phyloP scores from a whole-genome alignment of 306 rosid species.

The Comarum palustre region DNA sequence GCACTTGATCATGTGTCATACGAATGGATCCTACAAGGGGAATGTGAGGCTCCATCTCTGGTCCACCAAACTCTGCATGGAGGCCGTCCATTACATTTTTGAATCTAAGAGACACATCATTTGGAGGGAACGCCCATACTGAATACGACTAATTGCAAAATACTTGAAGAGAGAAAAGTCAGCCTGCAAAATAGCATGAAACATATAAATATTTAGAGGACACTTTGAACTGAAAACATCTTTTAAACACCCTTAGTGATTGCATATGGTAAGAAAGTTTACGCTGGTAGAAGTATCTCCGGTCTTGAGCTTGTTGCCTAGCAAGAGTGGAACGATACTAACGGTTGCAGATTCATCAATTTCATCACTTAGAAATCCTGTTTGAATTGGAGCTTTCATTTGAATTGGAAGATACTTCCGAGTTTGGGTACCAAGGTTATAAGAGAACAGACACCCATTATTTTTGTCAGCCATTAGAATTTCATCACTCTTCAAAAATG shows the following conservation, averaged over 20 bases:
- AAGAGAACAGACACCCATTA: background rate
- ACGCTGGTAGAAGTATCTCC: background rate
- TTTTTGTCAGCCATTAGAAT: background rate
- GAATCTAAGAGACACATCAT: slow-evolving; percentile 38
- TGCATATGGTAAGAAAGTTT: background rate
- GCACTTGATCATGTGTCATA: slow-evolving; percentile 49
- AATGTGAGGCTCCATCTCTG: slow-evolving; percentile 70
- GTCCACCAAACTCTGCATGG: slow-evolving; percentile 68
- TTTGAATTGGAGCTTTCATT: too few relatives aligned
- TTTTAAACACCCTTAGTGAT: background rate
- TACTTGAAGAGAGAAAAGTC: background rate
- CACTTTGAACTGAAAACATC: background rate
- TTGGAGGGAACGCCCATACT: slow-evolving; percentile 83
- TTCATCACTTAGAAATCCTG: background rate
- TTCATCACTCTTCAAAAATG: slow-evolving; percentile 4
- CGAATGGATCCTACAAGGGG: slow-evolving; percentile 63
- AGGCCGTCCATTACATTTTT: slow-evolving; percentile 51
- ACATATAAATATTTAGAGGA: background rate
- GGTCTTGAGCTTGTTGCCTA: background rate
- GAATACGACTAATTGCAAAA: slow-evolving; percentile 39
- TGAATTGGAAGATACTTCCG: background rate
- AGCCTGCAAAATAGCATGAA: background rate
- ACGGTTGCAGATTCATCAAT: background rate
- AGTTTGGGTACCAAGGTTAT: background rate
- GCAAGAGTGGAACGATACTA: background rate